Percentiles rank a stretch among this genome's conserved stretches.
phyloP scores from a whole-genome alignment of 2,329 filamentous ascomycete genomes.

The Periconia sp. region DNA sequence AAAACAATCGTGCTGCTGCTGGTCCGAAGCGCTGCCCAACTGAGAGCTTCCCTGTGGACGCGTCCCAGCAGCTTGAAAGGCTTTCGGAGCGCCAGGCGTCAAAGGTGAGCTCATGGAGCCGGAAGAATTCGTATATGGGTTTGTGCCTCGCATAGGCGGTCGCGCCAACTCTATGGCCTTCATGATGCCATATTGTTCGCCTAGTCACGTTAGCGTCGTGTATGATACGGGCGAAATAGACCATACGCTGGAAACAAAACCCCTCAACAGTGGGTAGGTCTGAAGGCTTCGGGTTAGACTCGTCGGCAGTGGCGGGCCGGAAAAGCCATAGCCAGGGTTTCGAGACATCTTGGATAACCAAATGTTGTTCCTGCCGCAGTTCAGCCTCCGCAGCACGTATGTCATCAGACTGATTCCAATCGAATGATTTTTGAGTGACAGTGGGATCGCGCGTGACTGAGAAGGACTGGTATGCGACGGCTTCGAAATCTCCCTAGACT shows the following conservation, averaged over 20 bases:
- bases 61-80: slow-evolving; percentile 21
- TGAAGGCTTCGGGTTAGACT: slow-evolving; percentile 23
- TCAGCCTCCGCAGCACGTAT: slow-evolving; percentile 38
- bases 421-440: slow-evolving; percentile 15
- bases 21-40: slow-evolving; percentile 18
- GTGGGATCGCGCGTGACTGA: slow-evolving; percentile 31
- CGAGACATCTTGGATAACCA: slow-evolving; percentile 39
- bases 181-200: slow-evolving; percentile 38
- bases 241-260: slow-evolving; percentile 38
- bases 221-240: no score
- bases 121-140: slow-evolving; percentile 23
- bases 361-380: slow-evolving; percentile 31
- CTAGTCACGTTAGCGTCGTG: slow-evolving; percentile 32
- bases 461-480: slow-evolving; percentile 45
- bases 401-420: slow-evolving; percentile 31
- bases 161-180: slow-evolving; percentile 43
- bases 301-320: slow-evolving; percentile 30
- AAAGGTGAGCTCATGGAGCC: slow-evolving; percentile 25
- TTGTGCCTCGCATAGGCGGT: slow-evolving; percentile 29
- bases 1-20: slow-evolving; percentile 36
- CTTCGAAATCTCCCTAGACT: slow-evolving; percentile 43
- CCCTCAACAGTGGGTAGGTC: slow-evolving; percentile 35
- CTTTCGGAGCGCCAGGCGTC: slow-evolving; percentile 24
- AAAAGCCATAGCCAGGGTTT: slow-evolving; percentile 45
- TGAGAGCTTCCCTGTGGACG: slow-evolving; percentile 27